phyloP scores from a whole-genome alignment of 257 asterid species.

The Lantana camara region DNA sequence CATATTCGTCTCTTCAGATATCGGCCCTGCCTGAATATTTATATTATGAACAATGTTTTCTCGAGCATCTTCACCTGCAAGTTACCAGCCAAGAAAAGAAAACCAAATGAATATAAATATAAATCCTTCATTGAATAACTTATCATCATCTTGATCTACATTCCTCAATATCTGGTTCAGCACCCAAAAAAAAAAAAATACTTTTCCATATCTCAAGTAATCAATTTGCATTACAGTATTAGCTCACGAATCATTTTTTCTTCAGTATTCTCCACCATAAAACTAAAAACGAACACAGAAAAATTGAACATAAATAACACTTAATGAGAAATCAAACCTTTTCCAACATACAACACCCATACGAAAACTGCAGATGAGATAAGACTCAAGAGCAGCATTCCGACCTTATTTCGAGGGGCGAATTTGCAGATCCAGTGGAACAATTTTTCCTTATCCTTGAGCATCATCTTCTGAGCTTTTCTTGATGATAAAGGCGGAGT shows the following conservation, averaged over 20 bases:
- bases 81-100: slow-evolving; percentile 26
- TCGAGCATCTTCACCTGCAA: slow-evolving; percentile 71
- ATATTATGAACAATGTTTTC: slow-evolving; percentile 40
- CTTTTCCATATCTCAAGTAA: neutral
- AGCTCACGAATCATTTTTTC: neutral
- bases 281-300: slow-evolving; percentile 1
- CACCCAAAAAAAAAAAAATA: neutral
- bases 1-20: slow-evolving; percentile 33
- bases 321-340: slow-evolving; percentile 54
- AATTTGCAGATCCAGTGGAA: slow-evolving; percentile 81
- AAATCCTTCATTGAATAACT: neutral
- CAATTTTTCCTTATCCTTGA: slow-evolving; percentile 78
- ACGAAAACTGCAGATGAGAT: slow-evolving; percentile 71
- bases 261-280: slow-evolving; percentile 10
- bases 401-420: slow-evolving; percentile 84
- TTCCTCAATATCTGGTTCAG: neutral
- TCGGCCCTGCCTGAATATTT: slow-evolving; percentile 46
- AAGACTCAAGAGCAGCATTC: slow-evolving; percentile 79
- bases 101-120: neutral
- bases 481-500: slow-evolving; percentile 59
- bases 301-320: neutral
- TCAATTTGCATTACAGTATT: neutral
- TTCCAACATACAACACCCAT: slow-evolving; percentile 75
- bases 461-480: slow-evolving; percentile 79
- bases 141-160: slow-evolving; percentile 10